Evolutionary conservation across 768 basidiomycete species (phyloP).

Genomic region (Leccinum longicurvipes): DNA sequence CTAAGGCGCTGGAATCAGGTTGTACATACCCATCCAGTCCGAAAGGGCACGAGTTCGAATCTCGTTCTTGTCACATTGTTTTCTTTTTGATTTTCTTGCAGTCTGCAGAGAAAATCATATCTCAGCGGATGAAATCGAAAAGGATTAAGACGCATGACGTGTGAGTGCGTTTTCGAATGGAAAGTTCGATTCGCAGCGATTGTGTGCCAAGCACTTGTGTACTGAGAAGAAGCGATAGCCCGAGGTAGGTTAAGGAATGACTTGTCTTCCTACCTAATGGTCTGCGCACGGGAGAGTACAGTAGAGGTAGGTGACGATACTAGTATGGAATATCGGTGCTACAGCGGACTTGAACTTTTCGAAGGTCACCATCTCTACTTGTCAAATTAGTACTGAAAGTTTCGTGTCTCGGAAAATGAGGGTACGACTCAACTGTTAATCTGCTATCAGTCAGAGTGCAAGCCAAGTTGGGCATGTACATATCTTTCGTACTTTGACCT

Average conservation of each 20-base stretch:
- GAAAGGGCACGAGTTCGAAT: slow-evolving; percentile 36
- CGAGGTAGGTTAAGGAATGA: no score
- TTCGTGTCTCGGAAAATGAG: background rate
- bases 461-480: background rate
- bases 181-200: background rate
- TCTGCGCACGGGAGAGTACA: no score
- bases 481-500: background rate
- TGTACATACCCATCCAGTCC: slow-evolving; percentile 17
- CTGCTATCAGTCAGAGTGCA: background rate
- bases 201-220: background rate
- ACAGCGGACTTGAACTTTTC: background rate
- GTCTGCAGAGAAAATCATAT: background rate
- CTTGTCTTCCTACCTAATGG: no score
- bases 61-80: slow-evolving; percentile 33
- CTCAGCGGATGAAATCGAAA: no score
- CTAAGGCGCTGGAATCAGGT: slow-evolving; percentile 58
- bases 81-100: background rate
- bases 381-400: no score
- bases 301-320: background rate
- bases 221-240: background rate
- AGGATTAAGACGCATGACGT: background rate
- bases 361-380: no score
- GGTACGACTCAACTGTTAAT: background rate
- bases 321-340: background rate
- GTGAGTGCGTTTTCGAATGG: background rate